A percentile compares a stretch with the other conserved stretches of the same genome.
phyloP scores from a whole-genome alignment of 345 rosid genomes.

The Syzygium grande region DNA sequence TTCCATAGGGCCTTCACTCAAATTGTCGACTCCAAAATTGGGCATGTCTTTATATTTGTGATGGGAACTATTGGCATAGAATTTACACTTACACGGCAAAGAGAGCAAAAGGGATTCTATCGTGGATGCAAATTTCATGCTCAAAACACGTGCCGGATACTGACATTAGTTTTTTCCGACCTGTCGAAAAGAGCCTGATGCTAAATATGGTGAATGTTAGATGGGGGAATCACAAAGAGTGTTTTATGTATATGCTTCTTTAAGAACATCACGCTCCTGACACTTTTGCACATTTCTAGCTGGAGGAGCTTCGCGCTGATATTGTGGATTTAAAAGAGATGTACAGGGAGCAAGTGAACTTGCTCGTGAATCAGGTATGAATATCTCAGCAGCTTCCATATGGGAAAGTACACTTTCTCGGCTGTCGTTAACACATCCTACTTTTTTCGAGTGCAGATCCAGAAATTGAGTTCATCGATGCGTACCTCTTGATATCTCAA shows the following conservation, averaged over 20 bases:
- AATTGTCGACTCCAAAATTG: not conserved
- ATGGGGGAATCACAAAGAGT: not conserved
- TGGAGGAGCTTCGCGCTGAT: slow-evolving; percentile 98
- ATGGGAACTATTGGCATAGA: not conserved
- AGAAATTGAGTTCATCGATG: slow-evolving; percentile 31
- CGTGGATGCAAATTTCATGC: not conserved
- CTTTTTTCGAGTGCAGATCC: slow-evolving; percentile 31
- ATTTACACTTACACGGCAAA: not conserved
- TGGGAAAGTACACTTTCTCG: not conserved
- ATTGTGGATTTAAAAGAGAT: slow-evolving; percentile 97
- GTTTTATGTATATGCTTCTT: not conserved
- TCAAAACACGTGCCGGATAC: not conserved
- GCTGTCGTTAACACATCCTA: not conserved
- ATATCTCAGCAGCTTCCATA: not conserved
- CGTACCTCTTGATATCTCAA: slow-evolving; percentile 9
- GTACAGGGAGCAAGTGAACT: slow-evolving; percentile 99
- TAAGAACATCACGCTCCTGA: not conserved
- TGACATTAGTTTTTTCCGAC: not conserved
- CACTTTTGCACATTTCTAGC: slow-evolving; percentile 25
- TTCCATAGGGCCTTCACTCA: not conserved
- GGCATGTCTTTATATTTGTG: not conserved
- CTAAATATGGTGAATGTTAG: not conserved
- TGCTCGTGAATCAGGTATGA: slow-evolving; percentile 93
- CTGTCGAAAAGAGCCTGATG: not conserved
- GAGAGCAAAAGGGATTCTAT: not conserved